Evolutionary conservation across 345 rosid species (phyloP).

Genomic region (Erucastrum elatum): DNA sequence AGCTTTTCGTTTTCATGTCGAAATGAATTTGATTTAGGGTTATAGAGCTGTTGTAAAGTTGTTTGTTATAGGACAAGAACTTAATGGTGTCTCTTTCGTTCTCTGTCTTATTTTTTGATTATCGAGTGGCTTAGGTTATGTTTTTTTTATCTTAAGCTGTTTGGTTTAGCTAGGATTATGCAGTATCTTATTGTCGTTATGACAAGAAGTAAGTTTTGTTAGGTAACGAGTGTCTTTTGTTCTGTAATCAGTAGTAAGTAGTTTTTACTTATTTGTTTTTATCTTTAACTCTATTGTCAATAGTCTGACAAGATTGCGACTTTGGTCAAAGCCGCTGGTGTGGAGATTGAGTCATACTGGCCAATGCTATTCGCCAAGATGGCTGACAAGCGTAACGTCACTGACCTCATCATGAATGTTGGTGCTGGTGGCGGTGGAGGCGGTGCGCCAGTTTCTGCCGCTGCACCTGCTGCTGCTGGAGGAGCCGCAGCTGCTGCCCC

Average conservation of each 20-base stretch:
- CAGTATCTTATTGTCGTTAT: neutral
- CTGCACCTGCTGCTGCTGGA: slow-evolving; percentile 48
- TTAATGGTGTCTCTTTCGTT: too few species aligned
- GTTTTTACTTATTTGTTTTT: neutral
- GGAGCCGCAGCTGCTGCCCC: slow-evolving; percentile 51
- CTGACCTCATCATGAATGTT: slow-evolving; percentile 61
- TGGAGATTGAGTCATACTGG: slow-evolving; percentile 72
- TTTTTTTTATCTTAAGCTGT: too few species aligned
- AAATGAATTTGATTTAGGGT: too few species aligned
- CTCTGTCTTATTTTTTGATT: too few species aligned
- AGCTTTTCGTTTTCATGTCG: too few species aligned
- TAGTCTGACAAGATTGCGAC: slow-evolving; percentile 76
- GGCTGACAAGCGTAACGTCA: slow-evolving; percentile 62
- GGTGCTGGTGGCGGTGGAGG: slow-evolving; percentile 81
- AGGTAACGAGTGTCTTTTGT: neutral
- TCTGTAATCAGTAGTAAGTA: neutral
- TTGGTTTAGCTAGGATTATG: too few species aligned
- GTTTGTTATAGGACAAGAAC: too few species aligned
- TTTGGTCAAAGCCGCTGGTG: slow-evolving; percentile 63
- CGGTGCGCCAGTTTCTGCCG: slow-evolving; percentile 40
- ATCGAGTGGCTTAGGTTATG: too few species aligned
- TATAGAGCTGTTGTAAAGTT: too few species aligned
- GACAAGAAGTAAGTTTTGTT: neutral
- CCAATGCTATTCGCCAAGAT: slow-evolving; percentile 83
- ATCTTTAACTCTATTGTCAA: neutral